Conservation (phyloP, 441 rosid species). For the Populus trichocarpa region DNA sequence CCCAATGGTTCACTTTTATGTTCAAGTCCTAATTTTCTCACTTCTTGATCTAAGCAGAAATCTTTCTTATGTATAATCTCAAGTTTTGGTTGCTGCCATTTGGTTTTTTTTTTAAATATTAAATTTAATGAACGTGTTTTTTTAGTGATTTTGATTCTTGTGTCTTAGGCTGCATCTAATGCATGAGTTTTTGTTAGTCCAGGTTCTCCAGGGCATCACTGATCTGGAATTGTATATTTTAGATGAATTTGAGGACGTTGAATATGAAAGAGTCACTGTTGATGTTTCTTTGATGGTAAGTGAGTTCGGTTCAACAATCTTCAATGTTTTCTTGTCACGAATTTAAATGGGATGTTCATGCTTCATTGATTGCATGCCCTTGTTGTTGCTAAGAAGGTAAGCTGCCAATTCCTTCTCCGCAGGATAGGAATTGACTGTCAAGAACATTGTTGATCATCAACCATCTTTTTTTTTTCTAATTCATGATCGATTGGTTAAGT, state of each 20-base stretch:
- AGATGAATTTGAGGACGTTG: slow-evolving; percentile 86
- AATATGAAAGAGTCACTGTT: slow-evolving; percentile 61
- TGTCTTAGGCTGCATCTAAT: not conserved
- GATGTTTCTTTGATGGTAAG: slow-evolving; percentile 55
- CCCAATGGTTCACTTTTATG: not conserved
- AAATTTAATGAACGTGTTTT: slow-evolving; percentile 32
- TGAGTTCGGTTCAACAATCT: not conserved
- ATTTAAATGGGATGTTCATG: not conserved
- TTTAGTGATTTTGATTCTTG: not conserved
- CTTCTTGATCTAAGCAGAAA: not conserved
- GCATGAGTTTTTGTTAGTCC: not conserved
- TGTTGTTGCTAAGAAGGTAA: not conserved
- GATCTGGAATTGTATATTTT: slow-evolving; percentile 57
- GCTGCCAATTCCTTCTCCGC: not conserved
- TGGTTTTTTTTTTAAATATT: not conserved
- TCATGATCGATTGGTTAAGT: too few relatives aligned
- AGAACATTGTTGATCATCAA: not conserved
- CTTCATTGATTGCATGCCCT: not conserved
- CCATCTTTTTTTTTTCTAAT: slow-evolving; percentile 22
- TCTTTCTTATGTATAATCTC: not conserved
- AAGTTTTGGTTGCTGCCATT: not conserved
- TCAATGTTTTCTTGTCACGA: not conserved
- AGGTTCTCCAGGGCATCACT: slow-evolving; percentile 75
- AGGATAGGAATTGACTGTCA: not conserved
- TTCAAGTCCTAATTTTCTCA: not conserved